These are phyloP conservation scores for Rhodosorus marinus DNA, from an alignment of 23 red algal species.

Conservation along the genomic window DNA sequence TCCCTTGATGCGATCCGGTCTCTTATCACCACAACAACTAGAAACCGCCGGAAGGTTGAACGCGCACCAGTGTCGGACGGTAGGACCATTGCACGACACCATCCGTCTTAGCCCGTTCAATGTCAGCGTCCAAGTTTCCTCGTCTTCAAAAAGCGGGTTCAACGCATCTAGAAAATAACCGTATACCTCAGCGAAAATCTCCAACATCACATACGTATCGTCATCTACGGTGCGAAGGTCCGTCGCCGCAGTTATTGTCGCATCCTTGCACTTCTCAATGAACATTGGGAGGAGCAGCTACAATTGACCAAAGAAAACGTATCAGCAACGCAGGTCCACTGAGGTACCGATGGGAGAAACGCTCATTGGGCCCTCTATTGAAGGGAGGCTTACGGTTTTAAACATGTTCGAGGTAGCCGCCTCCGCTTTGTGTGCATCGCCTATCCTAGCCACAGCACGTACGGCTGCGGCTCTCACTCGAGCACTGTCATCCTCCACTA, in stretches of 20 bases:
- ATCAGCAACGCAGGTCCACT: no score
- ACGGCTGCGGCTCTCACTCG: slow-evolving; percentile 23
- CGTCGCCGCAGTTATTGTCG: slow-evolving; percentile 26
- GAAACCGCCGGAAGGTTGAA: slow-evolving; percentile 68
- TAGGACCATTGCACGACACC: slow-evolving; percentile 75
- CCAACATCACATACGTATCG: slow-evolving; percentile 58
- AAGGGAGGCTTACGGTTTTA: no score
- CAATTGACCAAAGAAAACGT: no score
- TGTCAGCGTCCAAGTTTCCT: slow-evolving; percentile 47
- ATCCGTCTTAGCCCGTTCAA: slow-evolving; percentile 55
- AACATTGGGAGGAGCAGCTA: slow-evolving; percentile 41
- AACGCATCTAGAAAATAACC: slow-evolving; percentile 53
- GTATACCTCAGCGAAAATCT: slow-evolving; percentile 73
- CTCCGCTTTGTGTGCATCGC: slow-evolving; percentile 8
- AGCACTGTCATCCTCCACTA: slow-evolving; percentile 19
- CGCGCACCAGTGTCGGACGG: slow-evolving; percentile 71
- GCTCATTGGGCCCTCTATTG: no score
- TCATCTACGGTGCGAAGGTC: slow-evolving; percentile 63
- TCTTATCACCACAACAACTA: slow-evolving; percentile 10
- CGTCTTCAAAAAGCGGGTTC: slow-evolving; percentile 24
- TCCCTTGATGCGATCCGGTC: slow-evolving; percentile 50
- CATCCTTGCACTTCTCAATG: slow-evolving; percentile 40
- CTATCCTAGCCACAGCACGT: slow-evolving; percentile 24
- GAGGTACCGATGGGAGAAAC: no score
- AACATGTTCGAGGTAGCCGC: no score